These are phyloP conservation scores for Calonectria multiphialidica DNA, from an alignment of 2,329 filamentous ascomycete genomes.

Conservation along the genomic window DNA sequence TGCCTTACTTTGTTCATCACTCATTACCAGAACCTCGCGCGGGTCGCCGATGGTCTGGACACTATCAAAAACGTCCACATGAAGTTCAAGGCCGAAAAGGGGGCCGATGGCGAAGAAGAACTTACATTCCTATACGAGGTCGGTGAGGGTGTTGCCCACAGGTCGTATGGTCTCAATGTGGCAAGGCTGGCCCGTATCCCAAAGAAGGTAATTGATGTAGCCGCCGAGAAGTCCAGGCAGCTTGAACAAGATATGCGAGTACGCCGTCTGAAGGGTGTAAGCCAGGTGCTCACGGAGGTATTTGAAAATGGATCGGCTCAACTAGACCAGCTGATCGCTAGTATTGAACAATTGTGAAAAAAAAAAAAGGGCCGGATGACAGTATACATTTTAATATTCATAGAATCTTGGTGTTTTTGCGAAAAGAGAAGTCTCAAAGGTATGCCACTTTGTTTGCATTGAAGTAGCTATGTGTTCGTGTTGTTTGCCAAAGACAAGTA, in stretches of 20 bases:
- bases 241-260: slow-evolving; percentile 80
- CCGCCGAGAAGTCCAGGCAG: slow-evolving; percentile 81
- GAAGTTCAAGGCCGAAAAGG: slow-evolving; percentile 74
- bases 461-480: background rate
- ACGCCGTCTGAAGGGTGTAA: slow-evolving; percentile 69
- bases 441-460: background rate
- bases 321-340: slow-evolving; percentile 65
- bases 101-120: slow-evolving; percentile 71
- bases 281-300: slow-evolving; percentile 56
- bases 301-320: slow-evolving; percentile 54
- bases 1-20: slow-evolving; percentile 96
- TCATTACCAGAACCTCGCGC: slow-evolving; percentile 89
- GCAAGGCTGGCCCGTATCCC: slow-evolving; percentile 88
- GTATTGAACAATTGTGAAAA: slow-evolving; percentile 70
- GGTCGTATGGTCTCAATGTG: slow-evolving; percentile 95
- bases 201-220: slow-evolving; percentile 80
- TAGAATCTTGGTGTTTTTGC: background rate
- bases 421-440: background rate
- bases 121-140: slow-evolving; percentile 97
- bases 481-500: too few species aligned
- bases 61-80: slow-evolving; percentile 92
- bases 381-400: background rate
- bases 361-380: too few species aligned
- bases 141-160: slow-evolving; percentile 89
- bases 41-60: slow-evolving; percentile 76